Percentiles rank a stretch among this genome's conserved stretches.
phyloP scores from a whole-genome alignment of 1,284 basidiomycete genomes.

The Puccinia coronata region DNA sequence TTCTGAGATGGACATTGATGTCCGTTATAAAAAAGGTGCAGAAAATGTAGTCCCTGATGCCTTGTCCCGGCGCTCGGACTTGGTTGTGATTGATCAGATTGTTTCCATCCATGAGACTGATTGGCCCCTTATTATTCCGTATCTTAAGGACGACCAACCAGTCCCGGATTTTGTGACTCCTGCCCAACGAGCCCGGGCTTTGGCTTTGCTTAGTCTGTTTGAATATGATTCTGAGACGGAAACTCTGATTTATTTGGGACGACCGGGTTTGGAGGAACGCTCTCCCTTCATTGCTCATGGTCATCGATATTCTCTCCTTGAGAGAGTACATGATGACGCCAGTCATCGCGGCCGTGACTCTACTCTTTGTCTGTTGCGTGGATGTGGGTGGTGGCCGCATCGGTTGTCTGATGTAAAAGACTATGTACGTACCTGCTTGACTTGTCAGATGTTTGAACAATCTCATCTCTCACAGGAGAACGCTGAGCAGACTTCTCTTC shows the following conservation, averaged over 20 bases:
- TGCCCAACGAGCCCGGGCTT: background rate
- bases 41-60: slow-evolving; percentile 32
- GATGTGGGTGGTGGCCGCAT: slow-evolving; percentile 1
- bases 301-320: background rate
- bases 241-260: background rate
- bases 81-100: background rate
- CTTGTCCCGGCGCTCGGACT: slow-evolving; percentile 8
- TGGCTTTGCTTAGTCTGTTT: too few species aligned
- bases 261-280: background rate
- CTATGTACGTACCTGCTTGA: background rate
- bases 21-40: too few species aligned
- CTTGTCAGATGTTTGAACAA: too few species aligned
- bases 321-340: background rate
- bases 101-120: background rate
- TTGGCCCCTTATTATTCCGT: slow-evolving; percentile 19
- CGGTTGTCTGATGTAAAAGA: background rate
- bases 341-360: background rate
- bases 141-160: too few species aligned
- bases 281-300: slow-evolving; percentile 13
- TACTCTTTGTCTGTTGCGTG: background rate
- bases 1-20: too few species aligned
- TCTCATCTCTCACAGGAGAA: background rate
- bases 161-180: too few species aligned
- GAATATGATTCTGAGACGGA: too few species aligned
- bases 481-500: background rate